These are phyloP conservation scores for Chlorella sp. DNA, from an alignment of 139 green algal species.

Conservation along the genomic window DNA sequence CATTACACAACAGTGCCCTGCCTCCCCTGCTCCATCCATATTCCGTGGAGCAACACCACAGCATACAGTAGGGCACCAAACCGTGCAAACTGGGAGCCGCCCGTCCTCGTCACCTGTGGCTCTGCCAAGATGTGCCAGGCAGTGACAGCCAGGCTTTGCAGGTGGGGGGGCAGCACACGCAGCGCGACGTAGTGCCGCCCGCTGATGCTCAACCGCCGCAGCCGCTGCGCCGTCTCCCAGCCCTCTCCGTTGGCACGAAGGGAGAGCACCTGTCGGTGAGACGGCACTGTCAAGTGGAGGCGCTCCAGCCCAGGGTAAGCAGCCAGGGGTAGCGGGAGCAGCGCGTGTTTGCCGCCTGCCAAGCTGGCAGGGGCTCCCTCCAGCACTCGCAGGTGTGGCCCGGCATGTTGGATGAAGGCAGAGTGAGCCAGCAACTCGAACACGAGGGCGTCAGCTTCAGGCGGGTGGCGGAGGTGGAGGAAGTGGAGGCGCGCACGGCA, in stretches of 20 bases:
- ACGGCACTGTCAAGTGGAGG: not conserved
- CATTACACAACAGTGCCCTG: not conserved
- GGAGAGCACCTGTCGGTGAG: not conserved
- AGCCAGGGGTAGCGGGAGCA: not conserved
- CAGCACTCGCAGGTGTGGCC: not conserved
- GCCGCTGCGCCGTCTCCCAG: not conserved
- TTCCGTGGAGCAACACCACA: not conserved
- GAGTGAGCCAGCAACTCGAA: not conserved
- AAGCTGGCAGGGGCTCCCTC: not conserved
- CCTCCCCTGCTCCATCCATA: not conserved
- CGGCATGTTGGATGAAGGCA: not conserved
- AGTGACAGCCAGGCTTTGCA: not conserved
- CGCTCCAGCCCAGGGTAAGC: not conserved
- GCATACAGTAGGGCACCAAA: not conserved
- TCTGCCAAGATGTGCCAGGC: not conserved
- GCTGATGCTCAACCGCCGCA: not conserved
- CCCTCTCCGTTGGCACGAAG: not conserved
- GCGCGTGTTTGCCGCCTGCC: not conserved
- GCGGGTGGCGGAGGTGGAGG: not conserved
- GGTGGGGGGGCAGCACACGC: not conserved
- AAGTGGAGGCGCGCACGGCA: not conserved
- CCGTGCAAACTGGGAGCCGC: not conserved
- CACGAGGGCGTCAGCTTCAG: not conserved
- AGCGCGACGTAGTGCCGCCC: conserved; percentile 8
- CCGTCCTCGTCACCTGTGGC: not conserved